Evolutionary conservation across 108 stramenopile genomes (phyloP).

Genomic region (Epithemia pelagica): DNA sequence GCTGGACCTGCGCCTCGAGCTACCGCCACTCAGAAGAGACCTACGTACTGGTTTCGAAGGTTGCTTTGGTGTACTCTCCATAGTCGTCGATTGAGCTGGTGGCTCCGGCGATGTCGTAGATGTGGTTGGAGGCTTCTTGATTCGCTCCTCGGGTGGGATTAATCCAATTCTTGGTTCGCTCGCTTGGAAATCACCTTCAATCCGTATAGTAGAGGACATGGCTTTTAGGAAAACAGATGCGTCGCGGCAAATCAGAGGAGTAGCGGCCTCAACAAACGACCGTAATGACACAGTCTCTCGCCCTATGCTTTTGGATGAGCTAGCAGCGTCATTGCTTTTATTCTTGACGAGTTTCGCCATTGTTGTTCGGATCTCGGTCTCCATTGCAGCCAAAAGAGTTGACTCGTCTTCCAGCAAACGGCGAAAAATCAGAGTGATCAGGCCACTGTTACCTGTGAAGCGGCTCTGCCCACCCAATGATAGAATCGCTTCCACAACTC

Average conservation of each 20-base stretch:
- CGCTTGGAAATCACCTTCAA: slow-evolving; percentile 18
- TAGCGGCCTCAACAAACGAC: slow-evolving; percentile 49
- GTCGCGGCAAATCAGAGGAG: slow-evolving; percentile 69
- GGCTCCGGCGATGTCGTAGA: not conserved
- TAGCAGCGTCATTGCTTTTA: slow-evolving; percentile 27
- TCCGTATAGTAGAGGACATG: slow-evolving; percentile 41
- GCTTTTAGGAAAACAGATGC: slow-evolving; percentile 66
- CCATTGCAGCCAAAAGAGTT: slow-evolving; percentile 84
- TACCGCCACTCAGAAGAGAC: not conserved
- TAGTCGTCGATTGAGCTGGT: not conserved
- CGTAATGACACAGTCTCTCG: slow-evolving; percentile 27
- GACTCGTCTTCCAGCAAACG: slow-evolving; percentile 83
- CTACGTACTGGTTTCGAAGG: not conserved
- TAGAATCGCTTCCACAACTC: slow-evolving; percentile 71
- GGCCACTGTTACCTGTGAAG: slow-evolving; percentile 64
- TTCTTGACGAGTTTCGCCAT: slow-evolving; percentile 49
- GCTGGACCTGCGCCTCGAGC: not conserved
- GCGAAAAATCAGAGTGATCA: slow-evolving; percentile 66
- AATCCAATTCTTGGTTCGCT: not conserved
- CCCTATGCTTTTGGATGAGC: slow-evolving; percentile 23
- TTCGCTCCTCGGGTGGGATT: not conserved
- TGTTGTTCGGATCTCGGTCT: slow-evolving; percentile 75
- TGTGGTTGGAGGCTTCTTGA: not conserved
- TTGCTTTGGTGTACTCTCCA: not conserved
- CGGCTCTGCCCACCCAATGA: slow-evolving; percentile 42